A percentile compares a stretch with the other conserved stretches of the same genome.
Conservation (phyloP, 495 filamentous ascomycete species). For the Xylaria cubensis region DNA sequence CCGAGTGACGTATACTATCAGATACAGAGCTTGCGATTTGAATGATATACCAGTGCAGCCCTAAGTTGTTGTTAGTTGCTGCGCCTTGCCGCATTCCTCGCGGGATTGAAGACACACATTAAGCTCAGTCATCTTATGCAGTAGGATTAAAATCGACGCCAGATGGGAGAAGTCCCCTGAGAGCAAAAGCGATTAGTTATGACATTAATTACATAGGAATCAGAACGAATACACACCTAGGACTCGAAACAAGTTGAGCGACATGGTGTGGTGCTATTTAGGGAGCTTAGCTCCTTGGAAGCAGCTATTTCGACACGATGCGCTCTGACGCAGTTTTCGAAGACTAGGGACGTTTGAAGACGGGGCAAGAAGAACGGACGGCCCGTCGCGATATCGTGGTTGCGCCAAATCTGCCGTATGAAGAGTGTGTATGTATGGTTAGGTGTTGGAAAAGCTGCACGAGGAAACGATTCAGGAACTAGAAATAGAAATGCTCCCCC, state of each 20-base stretch:
- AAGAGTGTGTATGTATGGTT: not conserved
- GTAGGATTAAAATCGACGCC: constrained; percentile 88
- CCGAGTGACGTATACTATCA: constrained; percentile 89
- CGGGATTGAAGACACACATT: constrained; percentile 64
- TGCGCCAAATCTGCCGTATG: not conserved
- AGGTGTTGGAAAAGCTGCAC: not conserved
- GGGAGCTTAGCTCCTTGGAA: constrained; percentile 40
- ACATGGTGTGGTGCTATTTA: constrained; percentile 57
- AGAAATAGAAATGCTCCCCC: constrained; percentile 10
- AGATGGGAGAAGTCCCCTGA: constrained; percentile 93
- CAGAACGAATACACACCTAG: constrained; percentile 63
- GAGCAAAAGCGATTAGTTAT: constrained; percentile 16
- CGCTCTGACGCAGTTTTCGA: constrained; percentile 17
- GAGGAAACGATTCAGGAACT: not conserved
- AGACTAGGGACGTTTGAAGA: not conserved
- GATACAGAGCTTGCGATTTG: constrained; percentile 94
- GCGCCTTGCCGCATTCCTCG: constrained; percentile 4
- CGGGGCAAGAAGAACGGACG: not conserved
- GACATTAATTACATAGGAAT: not conserved
- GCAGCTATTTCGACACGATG: constrained; percentile 26
- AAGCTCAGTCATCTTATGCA: constrained; percentile 93
- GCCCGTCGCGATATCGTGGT: not conserved
- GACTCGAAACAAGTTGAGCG: constrained; percentile 82
- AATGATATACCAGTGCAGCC: constrained; percentile 97
- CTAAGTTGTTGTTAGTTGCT: constrained; percentile 56